Evolutionary conservation across 805 yeast species (phyloP).

Genomic region (Candida pini): DNA sequence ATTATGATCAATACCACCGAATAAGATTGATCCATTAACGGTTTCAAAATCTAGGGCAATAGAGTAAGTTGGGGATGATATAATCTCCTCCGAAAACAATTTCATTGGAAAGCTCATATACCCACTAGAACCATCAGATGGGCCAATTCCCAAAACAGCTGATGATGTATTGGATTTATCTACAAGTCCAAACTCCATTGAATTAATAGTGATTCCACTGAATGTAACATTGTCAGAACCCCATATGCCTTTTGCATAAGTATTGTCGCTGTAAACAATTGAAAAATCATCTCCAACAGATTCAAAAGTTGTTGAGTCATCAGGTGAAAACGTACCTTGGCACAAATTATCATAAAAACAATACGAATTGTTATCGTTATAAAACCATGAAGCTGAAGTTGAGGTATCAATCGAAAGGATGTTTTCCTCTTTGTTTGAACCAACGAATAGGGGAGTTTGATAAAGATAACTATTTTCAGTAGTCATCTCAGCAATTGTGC

Average conservation of each 20-base stretch:
- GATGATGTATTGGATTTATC: constrained; percentile 53
- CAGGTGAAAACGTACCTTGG: constrained; percentile 48
- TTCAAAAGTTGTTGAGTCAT: constrained; percentile 33
- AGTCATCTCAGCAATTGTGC: no score
- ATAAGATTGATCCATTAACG: constrained; percentile 47
- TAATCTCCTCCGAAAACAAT: constrained; percentile 53
- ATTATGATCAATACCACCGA: constrained; percentile 67
- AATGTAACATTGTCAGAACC: constrained; percentile 58
- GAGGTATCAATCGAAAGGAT: no score
- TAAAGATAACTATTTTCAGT: no score
- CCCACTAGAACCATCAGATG: constrained; percentile 56
- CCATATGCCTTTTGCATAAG: constrained; percentile 46
- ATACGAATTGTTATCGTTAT: no score
- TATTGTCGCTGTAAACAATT: constrained; percentile 44
- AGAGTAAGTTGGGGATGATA: constrained; percentile 53
- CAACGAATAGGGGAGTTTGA: no score
- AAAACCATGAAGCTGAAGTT: no score
- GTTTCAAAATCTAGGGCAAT: constrained; percentile 44
- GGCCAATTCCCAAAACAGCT: constrained; percentile 75
- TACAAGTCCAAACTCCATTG: constrained; percentile 71
- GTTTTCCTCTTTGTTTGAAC: no score
- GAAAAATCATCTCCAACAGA: constrained; percentile 35
- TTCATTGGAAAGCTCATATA: constrained; percentile 66
- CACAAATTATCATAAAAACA: no score
- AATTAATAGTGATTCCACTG: constrained; percentile 41